phyloP scores from a whole-genome alignment of 2,329 filamentous ascomycete species.

The Rhinocladiella mackenziei region DNA sequence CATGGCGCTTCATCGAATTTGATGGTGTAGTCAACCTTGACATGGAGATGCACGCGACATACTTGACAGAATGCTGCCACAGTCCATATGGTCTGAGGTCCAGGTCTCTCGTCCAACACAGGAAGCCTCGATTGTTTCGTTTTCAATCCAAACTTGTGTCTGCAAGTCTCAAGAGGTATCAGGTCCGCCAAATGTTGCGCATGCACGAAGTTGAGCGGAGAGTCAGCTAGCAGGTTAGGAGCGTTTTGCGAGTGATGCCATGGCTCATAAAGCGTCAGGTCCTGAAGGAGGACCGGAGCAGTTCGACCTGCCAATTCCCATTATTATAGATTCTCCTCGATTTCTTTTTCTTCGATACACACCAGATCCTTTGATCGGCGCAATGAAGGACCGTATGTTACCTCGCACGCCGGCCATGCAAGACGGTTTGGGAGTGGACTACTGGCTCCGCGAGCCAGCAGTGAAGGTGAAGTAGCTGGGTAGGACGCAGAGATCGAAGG shows the following conservation, averaged over 20 bases:
- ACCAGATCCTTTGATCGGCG: constrained; percentile 28
- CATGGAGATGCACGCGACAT: constrained; percentile 60
- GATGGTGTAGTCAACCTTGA: constrained; percentile 53
- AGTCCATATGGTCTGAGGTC: constrained; percentile 49
- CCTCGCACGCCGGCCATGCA: constrained; percentile 29
- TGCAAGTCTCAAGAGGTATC: constrained; percentile 45
- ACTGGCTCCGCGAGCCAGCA: constrained; percentile 13
- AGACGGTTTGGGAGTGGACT: constrained; percentile 8
- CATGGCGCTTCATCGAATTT: constrained; percentile 40
- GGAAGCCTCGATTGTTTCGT: constrained; percentile 51
- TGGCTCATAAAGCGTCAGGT: constrained; percentile 52
- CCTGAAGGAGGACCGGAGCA: constrained; percentile 49
- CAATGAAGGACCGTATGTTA: constrained; percentile 28
- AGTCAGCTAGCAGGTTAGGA: constrained; percentile 54
- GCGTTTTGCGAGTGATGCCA: constrained; percentile 44
- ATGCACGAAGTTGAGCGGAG: constrained; percentile 50
- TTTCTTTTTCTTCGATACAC: constrained; percentile 6
- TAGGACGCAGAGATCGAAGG: not conserved
- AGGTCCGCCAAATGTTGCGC: constrained; percentile 31
- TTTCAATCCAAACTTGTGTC: constrained; percentile 58
- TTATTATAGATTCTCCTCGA: constrained; percentile 6
- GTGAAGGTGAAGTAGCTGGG: not conserved
- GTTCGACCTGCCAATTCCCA: constrained; percentile 23
- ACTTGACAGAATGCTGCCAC: constrained; percentile 58
- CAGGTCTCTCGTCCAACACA: constrained; percentile 37